Evolutionary conservation across 2,329 filamentous ascomycete genomes (phyloP).

Genomic region (Cladophialophora psammophila): DNA sequence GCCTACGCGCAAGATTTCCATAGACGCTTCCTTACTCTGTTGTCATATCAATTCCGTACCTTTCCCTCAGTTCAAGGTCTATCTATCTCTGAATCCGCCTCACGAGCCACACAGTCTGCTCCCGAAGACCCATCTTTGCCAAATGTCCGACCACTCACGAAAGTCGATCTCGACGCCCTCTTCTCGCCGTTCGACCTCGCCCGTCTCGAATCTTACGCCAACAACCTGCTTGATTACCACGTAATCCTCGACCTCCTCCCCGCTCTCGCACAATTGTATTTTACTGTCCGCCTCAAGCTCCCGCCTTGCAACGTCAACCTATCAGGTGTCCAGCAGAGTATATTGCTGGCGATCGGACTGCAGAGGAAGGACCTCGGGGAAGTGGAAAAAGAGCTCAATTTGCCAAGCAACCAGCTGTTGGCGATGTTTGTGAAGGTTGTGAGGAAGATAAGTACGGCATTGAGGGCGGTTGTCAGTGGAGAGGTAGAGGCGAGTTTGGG

Average conservation of each 20-base stretch:
- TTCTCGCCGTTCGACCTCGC: conserved; percentile 95
- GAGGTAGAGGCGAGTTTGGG: conserved; percentile 75
- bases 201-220: conserved; percentile 91
- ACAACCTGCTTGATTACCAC: conserved; percentile 97
- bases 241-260: conserved; percentile 94
- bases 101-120: conserved; percentile 57
- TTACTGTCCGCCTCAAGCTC: conserved; percentile 73
- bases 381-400: conserved; percentile 77
- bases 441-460: conserved; percentile 82
- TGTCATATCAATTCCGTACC: conserved; percentile 89
- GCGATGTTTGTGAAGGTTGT: conserved; percentile 98
- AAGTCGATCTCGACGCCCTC: conserved; percentile 75
- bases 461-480: conserved; percentile 75
- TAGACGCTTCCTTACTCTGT: conserved; percentile 83
- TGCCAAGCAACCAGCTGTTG: conserved; percentile 79
- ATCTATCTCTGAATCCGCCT: conserved; percentile 86
- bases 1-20: conserved; percentile 95
- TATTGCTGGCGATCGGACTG: conserved; percentile 87
- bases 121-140: conserved; percentile 70
- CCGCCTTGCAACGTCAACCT: conserved; percentile 66
- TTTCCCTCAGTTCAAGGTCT: conserved; percentile 82
- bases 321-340: conserved; percentile 81
- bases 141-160: conserved; percentile 65
- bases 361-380: conserved; percentile 87
- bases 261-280: conserved; percentile 81